Percentiles rank a stretch among this genome's conserved stretches.
These are phyloP conservation scores for Brassica rapa DNA, from an alignment of 345 rosid genomes.

Conservation along the genomic window DNA sequence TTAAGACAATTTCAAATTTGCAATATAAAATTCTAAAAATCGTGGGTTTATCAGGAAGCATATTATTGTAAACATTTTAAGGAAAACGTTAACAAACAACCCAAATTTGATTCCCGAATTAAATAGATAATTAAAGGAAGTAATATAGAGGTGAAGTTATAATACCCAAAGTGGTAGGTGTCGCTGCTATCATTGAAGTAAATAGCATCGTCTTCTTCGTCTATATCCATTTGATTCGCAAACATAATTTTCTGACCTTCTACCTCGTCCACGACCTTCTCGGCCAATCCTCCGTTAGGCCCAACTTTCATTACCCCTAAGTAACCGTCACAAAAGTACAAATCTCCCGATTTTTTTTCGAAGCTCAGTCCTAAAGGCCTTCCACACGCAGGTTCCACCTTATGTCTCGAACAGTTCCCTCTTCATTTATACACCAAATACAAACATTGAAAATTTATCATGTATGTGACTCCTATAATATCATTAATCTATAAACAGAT, in stretches of 20 bases:
- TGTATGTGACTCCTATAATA: neutral
- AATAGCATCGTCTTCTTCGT: slow-evolving; percentile 54
- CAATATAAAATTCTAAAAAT: neutral
- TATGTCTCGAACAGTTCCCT: slow-evolving; percentile 51
- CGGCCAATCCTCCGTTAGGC: slow-evolving; percentile 64
- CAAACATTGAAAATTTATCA: neutral
- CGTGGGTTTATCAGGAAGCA: neutral
- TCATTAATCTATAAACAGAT: neutral
- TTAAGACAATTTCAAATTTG: neutral
- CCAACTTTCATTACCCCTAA: slow-evolving; percentile 67
- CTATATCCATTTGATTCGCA: slow-evolving; percentile 75
- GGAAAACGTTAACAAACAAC: neutral
- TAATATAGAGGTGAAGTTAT: neutral
- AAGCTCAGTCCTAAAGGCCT: slow-evolving; percentile 76
- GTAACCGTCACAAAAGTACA: slow-evolving; percentile 76
- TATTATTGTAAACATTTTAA: neutral
- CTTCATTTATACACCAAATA: slow-evolving; percentile 41
- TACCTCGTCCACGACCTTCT: slow-evolving; percentile 48
- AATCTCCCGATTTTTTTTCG: slow-evolving; percentile 61
- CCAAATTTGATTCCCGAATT: neutral
- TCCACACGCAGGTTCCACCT: slow-evolving; percentile 60
- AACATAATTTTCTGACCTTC: slow-evolving; percentile 56
- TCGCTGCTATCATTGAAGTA: slow-evolving; percentile 76
- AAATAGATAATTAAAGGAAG: neutral
- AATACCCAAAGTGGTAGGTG: slow-evolving; percentile 57